phyloP scores from a whole-genome alignment of 2,329 filamentous ascomycete species.

The Trichoderma harzianum region DNA sequence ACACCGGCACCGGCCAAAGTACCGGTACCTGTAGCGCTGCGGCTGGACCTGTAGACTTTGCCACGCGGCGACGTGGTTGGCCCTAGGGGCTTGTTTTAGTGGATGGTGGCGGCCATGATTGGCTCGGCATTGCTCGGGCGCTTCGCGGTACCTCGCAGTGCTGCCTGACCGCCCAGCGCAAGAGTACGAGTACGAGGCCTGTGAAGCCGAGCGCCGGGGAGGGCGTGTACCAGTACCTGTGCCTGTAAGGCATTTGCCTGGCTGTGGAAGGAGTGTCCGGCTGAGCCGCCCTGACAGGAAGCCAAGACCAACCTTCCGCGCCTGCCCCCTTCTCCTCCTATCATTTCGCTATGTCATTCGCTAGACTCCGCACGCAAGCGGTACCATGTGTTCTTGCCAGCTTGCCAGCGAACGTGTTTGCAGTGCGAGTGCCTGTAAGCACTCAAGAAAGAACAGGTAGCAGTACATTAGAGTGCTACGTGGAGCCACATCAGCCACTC shows the following conservation, averaged over 20 bases:
- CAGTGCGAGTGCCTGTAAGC: neutral
- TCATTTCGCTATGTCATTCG: neutral
- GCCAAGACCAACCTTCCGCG: neutral
- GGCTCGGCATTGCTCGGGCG: conserved; percentile 10
- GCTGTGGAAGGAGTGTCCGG: conserved; percentile 7
- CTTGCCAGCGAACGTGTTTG: neutral
- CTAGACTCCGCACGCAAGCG: neutral
- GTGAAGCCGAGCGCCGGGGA: neutral
- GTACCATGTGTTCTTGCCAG: conserved; percentile 11
- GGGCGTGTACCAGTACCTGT: neutral
- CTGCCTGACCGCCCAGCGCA: conserved; percentile 12
- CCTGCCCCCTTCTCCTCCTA: neutral
- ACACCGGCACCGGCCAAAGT: conserved; percentile 12
- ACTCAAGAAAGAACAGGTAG: neutral
- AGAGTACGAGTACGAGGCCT: conserved; percentile 12
- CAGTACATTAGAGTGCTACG: neutral
- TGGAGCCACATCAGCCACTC: neutral
- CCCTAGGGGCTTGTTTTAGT: conserved; percentile 1
- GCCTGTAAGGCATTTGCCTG: neutral
- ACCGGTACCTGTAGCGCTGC: neutral
- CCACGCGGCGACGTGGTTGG: conserved; percentile 15
- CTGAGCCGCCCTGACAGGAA: conserved; percentile 18
- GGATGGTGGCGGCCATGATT: neutral
- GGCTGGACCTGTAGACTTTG: neutral
- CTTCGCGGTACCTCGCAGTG: neutral